A percentile compares a stretch with the other conserved stretches of the same genome.
Evolutionary conservation across 106 monocot species (phyloP).

Genomic region (Gastrodia elata): DNA sequence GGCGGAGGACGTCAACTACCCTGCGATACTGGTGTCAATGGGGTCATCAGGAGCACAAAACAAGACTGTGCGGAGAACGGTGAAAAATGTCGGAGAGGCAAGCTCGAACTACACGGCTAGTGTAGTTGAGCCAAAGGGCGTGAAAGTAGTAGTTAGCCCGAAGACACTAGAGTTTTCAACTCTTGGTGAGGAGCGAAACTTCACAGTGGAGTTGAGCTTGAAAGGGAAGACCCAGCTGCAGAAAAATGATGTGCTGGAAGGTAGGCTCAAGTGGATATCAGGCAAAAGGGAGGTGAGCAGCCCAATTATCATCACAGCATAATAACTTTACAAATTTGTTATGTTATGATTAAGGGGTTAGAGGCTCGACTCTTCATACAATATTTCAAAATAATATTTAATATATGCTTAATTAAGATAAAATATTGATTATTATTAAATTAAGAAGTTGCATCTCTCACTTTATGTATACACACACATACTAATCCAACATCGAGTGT

Average conservation of each 20-base stretch:
- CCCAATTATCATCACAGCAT: not conserved
- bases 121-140: conserved; percentile 12
- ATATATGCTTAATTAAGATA: too few relatives aligned
- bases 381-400: not conserved
- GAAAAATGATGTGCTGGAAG: not conserved
- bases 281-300: not conserved
- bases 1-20: conserved; percentile 31
- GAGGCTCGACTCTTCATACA: not conserved
- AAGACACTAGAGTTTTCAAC: conserved; percentile 10
- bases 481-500: too few relatives aligned
- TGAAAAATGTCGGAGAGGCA: conserved; percentile 29
- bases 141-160: conserved; percentile 19
- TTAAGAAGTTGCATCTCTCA: too few relatives aligned
- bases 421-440: too few relatives aligned
- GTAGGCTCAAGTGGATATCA: not conserved
- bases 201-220: not conserved
- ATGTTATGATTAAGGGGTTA: not conserved
- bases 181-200: not conserved
- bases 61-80: conserved; percentile 12
- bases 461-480: too few relatives aligned
- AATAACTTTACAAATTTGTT: not conserved
- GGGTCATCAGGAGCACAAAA: not conserved
- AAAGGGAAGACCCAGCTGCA: not conserved
- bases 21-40: conserved; percentile 27
- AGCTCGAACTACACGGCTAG: not conserved